A percentile compares a stretch with the other conserved stretches of the same genome.
phyloP scores from a whole-genome alignment of 2,329 filamentous ascomycete species.

The Aspergillus novoparasiticus region DNA sequence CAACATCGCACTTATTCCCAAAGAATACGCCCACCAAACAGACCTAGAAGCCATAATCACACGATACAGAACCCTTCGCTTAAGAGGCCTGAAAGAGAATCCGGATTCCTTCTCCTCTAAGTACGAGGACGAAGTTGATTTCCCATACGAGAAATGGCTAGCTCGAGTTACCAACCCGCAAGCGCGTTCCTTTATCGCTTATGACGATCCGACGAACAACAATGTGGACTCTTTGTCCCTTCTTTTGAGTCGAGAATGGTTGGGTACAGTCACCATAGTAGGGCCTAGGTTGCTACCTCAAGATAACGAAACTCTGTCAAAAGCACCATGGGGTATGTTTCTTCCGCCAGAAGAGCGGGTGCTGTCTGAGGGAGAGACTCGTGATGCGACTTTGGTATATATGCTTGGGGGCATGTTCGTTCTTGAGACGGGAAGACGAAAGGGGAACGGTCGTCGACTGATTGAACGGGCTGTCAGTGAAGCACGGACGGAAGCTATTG shows the following conservation, averaged over 20 bases:
- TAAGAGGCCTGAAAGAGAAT: slow-evolving; percentile 8
- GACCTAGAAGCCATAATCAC: slow-evolving; percentile 3
- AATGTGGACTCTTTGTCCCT: not conserved
- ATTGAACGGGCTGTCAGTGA: not conserved
- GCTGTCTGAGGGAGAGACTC: no score
- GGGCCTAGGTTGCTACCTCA: not conserved
- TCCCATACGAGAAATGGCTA: slow-evolving; percentile 6
- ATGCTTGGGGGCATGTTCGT: slow-evolving; percentile 10
- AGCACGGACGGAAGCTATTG: not conserved
- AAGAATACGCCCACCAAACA: not conserved
- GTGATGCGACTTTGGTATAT: not conserved
- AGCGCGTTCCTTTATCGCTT: slow-evolving; percentile 1
- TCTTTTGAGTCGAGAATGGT: slow-evolving; percentile 4
- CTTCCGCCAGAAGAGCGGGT: not conserved
- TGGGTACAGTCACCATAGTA: slow-evolving; percentile 1
- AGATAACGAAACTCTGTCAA: not conserved
- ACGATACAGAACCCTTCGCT: slow-evolving; percentile 4
- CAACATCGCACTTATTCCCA: slow-evolving; percentile 1
- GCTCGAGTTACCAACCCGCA: slow-evolving; percentile 4
- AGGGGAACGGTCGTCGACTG: slow-evolving; percentile 1
- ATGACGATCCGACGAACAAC: not conserved
- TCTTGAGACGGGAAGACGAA: not conserved
- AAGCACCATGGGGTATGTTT: slow-evolving; percentile 6
- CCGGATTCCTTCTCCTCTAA: slow-evolving; percentile 5
- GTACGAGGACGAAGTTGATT: slow-evolving; percentile 7